Percentiles rank a stretch among this genome's conserved stretches.
These are phyloP conservation scores for Plasmodium blacklocki DNA, from an alignment of 169 alveolate genomes.

Conservation along the genomic window DNA sequence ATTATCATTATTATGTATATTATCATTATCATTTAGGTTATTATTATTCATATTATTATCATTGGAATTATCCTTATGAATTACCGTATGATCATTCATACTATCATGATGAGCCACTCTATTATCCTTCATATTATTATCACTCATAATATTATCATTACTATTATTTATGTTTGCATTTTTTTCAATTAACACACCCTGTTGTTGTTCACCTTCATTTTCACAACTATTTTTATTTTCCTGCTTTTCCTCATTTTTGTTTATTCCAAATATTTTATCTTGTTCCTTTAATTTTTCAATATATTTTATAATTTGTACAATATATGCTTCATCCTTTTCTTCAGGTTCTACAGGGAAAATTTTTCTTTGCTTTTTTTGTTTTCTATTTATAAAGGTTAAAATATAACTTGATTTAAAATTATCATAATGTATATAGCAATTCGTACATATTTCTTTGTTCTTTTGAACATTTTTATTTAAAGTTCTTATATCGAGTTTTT, in stretches of 20 bases:
- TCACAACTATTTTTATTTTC: not conserved
- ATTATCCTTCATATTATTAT: no score
- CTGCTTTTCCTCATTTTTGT: not conserved
- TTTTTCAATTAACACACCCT: no score
- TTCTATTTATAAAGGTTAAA: slow-evolving; percentile 67
- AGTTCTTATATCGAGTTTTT: slow-evolving; percentile 68
- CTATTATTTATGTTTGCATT: no score
- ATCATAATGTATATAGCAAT: slow-evolving; percentile 73
- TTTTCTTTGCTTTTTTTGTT: slow-evolving; percentile 75
- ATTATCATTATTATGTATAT: no score
- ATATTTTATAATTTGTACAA: slow-evolving; percentile 60
- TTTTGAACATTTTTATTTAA: slow-evolving; percentile 69
- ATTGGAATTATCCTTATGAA: no score
- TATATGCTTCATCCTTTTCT: slow-evolving; percentile 68
- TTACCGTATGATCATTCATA: no score
- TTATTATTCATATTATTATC: no score
- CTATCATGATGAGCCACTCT: no score
- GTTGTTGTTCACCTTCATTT: not conserved
- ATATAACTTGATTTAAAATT: slow-evolving; percentile 66
- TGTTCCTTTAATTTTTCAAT: slow-evolving; percentile 57
- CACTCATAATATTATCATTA: no score
- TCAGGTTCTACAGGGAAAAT: slow-evolving; percentile 68
- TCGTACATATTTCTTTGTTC: slow-evolving; percentile 63
- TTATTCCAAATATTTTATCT: slow-evolving; percentile 45
- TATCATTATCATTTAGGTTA: no score